Evolutionary conservation across 805 yeast genomes (phyloP).

Genomic region (Lipomyces spencermartinsiae): DNA sequence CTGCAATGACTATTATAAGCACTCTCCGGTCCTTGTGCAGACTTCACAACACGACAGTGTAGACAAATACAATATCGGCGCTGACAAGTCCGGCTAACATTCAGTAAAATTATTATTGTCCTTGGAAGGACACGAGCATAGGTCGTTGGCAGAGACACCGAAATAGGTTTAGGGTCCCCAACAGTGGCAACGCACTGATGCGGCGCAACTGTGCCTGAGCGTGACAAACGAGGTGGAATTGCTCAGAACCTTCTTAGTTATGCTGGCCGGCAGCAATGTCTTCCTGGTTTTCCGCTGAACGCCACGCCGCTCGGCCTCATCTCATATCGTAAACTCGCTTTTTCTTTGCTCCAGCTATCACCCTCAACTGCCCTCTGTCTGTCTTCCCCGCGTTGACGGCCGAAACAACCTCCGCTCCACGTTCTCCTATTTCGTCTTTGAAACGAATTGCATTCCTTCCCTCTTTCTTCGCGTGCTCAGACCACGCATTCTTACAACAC

Average conservation of each 20-base stretch:
- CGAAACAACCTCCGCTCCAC: background rate
- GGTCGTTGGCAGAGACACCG: no score
- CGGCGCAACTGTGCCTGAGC: background rate
- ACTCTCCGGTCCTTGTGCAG: background rate
- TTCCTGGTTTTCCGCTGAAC: constrained; percentile 2
- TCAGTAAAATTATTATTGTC: no score
- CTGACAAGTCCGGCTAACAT: background rate
- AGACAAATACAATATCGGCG: background rate
- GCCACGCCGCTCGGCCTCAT: constrained; percentile 3
- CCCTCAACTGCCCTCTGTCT: background rate
- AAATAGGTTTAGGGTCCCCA: no score
- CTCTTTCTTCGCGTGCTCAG: constrained; percentile 3
- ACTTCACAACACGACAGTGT: background rate
- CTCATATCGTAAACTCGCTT: background rate
- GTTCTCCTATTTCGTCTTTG: background rate
- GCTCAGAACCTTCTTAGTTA: background rate
- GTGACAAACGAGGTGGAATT: background rate
- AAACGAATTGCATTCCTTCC: background rate
- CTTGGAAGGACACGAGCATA: no score
- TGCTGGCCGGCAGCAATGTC: background rate
- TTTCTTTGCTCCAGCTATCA: background rate
- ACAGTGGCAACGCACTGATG: background rate
- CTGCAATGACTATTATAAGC: background rate
- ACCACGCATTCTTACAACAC: constrained; percentile 8
- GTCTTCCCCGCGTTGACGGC: background rate